Evolutionary conservation across 1,139 yeast species (phyloP).

Genomic region (Suhomyces coccinellae): DNA sequence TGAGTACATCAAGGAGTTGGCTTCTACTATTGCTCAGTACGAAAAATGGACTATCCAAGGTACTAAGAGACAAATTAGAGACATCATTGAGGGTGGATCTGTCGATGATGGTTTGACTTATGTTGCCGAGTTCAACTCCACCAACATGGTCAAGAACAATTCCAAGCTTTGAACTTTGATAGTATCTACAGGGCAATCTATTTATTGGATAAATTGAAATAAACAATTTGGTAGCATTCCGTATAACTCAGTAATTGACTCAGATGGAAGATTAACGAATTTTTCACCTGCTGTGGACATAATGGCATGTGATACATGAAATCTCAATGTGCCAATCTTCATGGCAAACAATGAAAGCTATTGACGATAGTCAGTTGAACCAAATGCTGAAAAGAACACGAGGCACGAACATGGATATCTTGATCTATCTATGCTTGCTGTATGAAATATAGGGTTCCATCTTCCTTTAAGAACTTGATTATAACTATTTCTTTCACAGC

Average conservation of each 20-base stretch:
- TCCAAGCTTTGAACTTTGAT: constrained; percentile 4
- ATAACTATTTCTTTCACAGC: neutral
- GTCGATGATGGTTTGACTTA: constrained; percentile 51
- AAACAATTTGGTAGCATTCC: neutral
- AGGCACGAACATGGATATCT: too few species aligned
- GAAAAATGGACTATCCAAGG: constrained; percentile 67
- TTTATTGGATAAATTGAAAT: neutral
- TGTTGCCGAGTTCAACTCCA: constrained; percentile 56
- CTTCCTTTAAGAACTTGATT: too few species aligned
- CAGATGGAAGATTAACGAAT: neutral
- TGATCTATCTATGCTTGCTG: too few species aligned
- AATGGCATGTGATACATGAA: neutral
- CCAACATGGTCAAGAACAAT: constrained; percentile 32
- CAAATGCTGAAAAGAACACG: too few species aligned
- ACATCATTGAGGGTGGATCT: constrained; percentile 47
- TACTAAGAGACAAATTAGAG: constrained; percentile 59
- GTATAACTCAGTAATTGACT: too few species aligned
- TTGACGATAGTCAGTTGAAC: too few species aligned
- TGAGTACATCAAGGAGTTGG: constrained; percentile 51
- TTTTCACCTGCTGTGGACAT: neutral
- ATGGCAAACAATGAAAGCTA: too few species aligned
- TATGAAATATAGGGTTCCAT: too few species aligned
- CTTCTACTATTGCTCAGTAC: constrained; percentile 47
- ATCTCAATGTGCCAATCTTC: neutral
- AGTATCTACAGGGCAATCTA: neutral